Evolutionary conservation across 805 yeast genomes (phyloP).

Genomic region (Maudiozyma pseudohumilis): DNA sequence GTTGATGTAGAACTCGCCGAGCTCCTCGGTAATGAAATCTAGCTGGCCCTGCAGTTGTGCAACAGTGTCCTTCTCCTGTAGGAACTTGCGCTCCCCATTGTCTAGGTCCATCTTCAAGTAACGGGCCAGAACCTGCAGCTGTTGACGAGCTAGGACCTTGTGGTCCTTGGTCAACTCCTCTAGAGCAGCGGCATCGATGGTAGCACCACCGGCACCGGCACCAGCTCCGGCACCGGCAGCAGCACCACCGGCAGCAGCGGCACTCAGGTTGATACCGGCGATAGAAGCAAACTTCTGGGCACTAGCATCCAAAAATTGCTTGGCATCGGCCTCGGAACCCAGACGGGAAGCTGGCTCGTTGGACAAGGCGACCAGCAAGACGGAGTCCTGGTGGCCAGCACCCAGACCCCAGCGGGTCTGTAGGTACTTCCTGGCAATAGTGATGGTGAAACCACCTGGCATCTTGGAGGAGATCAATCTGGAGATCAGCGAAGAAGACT

Average conservation of each 20-base stretch:
- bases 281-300: slow-evolving; percentile 79
- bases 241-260: slow-evolving; percentile 40
- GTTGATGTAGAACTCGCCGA: slow-evolving; percentile 87
- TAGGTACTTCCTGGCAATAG: slow-evolving; percentile 85
- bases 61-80: slow-evolving; percentile 72
- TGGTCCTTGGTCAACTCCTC: slow-evolving; percentile 50
- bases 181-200: slow-evolving; percentile 90
- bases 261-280: slow-evolving; percentile 66
- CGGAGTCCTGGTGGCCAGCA: slow-evolving; percentile 89
- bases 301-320: slow-evolving; percentile 70
- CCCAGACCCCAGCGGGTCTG: slow-evolving; percentile 90
- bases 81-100: slow-evolving; percentile 77
- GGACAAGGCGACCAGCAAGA: slow-evolving; percentile 70
- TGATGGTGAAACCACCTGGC: slow-evolving; percentile 98
- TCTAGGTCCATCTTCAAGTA: slow-evolving; percentile 88
- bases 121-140: slow-evolving; percentile 84
- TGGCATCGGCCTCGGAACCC: slow-evolving; percentile 80
- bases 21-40: slow-evolving; percentile 62
- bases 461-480: slow-evolving; percentile 92
- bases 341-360: slow-evolving; percentile 88
- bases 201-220: slow-evolving; percentile 69
- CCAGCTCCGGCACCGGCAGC: slow-evolving; percentile 43
- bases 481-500: slow-evolving; percentile 77
- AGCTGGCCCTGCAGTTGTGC: slow-evolving; percentile 77
- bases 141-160: slow-evolving; percentile 41